Conservation (phyloP, 495 filamentous ascomycete species). For the Cryomyces minteri region DNA sequence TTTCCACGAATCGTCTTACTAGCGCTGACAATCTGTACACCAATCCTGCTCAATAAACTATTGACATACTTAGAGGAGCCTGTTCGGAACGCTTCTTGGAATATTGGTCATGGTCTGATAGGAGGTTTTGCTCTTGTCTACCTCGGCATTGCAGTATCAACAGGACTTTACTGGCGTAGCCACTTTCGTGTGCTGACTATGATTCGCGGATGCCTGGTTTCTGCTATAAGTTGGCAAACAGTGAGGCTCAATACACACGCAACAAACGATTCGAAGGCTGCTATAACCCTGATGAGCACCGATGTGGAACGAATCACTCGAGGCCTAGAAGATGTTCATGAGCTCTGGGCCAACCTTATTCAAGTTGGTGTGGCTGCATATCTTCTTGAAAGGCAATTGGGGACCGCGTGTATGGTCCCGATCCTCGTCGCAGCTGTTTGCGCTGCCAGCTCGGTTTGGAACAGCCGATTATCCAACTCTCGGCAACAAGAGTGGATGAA, state of each 20-base stretch:
- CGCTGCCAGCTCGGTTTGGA: no score
- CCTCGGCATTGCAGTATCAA: conserved; percentile 37
- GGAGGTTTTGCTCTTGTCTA: conserved; percentile 46
- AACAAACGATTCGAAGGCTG: conserved; percentile 30
- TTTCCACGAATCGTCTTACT: conserved; percentile 34
- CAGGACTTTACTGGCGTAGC: conserved; percentile 34
- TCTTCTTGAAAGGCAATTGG: conserved; percentile 37
- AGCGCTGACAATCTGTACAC: conserved; percentile 44
- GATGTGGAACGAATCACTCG: conserved; percentile 25
- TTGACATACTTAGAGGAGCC: conserved; percentile 28
- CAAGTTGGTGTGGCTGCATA: conserved; percentile 41
- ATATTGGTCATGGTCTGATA: conserved; percentile 41
- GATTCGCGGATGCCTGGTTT: conserved; percentile 37
- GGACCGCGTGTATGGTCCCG: conserved; percentile 34
- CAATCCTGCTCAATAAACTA: conserved; percentile 38
- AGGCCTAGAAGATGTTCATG: conserved; percentile 21
- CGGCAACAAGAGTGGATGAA: no score
- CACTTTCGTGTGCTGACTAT: conserved; percentile 39
- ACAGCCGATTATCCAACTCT: no score
- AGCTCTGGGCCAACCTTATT: conserved; percentile 32
- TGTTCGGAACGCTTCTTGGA: conserved; percentile 20
- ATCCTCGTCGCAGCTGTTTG: no score
- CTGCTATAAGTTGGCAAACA: conserved; percentile 36
- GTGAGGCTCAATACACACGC: conserved; percentile 23
- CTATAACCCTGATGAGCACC: conserved; percentile 42